These are phyloP conservation scores for Aegilops speltoides DNA, from an alignment of 176 grass and related monocot genomes.

Conservation along the genomic window DNA sequence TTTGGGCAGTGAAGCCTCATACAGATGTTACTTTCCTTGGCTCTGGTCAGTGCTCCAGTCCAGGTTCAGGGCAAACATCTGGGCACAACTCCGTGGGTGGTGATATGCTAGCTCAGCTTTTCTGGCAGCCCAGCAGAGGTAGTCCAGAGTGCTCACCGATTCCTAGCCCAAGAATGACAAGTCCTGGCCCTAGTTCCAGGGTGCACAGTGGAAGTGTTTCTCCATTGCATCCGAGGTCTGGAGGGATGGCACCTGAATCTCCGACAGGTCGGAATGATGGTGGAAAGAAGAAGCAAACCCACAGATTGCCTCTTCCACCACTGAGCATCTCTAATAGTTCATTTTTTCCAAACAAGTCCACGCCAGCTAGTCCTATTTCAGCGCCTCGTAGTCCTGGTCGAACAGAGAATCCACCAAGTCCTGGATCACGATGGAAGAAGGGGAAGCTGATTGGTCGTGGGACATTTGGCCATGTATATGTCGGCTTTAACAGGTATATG, in stretches of 20 bases:
- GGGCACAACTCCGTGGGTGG: constrained; percentile 97
- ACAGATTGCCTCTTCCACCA: constrained; percentile 90
- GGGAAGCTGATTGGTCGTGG: constrained; percentile 91
- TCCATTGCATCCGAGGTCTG: constrained; percentile 87
- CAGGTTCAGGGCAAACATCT: constrained; percentile 97
- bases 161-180: constrained; percentile 96
- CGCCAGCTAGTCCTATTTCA: constrained; percentile 59
- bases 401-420: constrained; percentile 75
- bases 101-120: constrained; percentile 80
- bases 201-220: constrained; percentile 96
- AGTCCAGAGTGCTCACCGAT: constrained; percentile 95
- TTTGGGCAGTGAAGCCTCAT: constrained; percentile 76
- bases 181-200: constrained; percentile 90
- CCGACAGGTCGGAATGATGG: constrained; percentile 65
- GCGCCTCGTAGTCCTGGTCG: constrained; percentile 80
- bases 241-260: constrained; percentile 89
- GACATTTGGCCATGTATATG: constrained; percentile 98
- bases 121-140: constrained; percentile 81
- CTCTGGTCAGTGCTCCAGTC: constrained; percentile 97
- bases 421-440: constrained; percentile 95
- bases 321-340: constrained; percentile 73
- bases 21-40: constrained; percentile 85
- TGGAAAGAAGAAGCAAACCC: constrained; percentile 87
- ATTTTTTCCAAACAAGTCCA: constrained; percentile 79
- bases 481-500: constrained; percentile 93